Conservation (phyloP, 768 basidiomycete species). For the Obba rivulosa region DNA sequence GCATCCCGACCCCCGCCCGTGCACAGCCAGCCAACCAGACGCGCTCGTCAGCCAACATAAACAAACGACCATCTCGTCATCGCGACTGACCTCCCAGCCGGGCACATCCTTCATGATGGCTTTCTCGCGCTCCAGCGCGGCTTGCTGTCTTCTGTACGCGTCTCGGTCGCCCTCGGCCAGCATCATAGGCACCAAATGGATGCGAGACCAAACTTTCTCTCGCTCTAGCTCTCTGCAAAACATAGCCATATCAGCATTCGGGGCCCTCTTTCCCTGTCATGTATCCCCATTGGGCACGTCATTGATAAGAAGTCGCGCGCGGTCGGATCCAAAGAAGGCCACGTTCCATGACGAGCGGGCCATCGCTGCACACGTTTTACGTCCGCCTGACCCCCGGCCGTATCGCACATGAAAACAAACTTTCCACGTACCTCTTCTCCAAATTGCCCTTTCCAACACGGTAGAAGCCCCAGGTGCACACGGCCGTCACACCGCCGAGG, state of each 20-base stretch:
- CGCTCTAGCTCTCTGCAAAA: constrained; percentile 80
- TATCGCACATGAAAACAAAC: constrained; percentile 5
- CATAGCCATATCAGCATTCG: constrained; percentile 37
- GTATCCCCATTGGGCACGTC: constrained; percentile 16
- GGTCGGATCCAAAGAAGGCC: constrained; percentile 60
- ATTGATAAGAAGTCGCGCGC: constrained; percentile 45
- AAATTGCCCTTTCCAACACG: constrained; percentile 85
- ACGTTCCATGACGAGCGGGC: constrained; percentile 70
- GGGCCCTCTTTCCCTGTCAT: constrained; percentile 28
- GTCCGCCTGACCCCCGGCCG: constrained; percentile 48
- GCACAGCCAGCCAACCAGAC: constrained; percentile 13
- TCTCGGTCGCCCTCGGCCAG: constrained; percentile 94
- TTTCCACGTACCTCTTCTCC: constrained; percentile 77
- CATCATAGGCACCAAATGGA: constrained; percentile 88
- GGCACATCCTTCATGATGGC: constrained; percentile 94
- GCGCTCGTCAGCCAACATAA: constrained; percentile 13
- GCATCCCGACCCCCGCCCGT: constrained; percentile 2
- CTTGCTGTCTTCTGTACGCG: constrained; percentile 72
- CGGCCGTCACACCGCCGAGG: constrained; percentile 77
- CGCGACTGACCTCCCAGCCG: constrained; percentile 84
- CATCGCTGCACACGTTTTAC: constrained; percentile 58
- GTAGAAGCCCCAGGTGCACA: constrained; percentile 92
- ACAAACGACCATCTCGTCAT: constrained; percentile 10
- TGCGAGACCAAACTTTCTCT: constrained; percentile 93
- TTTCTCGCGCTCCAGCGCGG: constrained; percentile 71